A percentile compares a stretch with the other conserved stretches of the same genome.
Conservation (phyloP, 805 yeast species). For the Ogataea pini region DNA sequence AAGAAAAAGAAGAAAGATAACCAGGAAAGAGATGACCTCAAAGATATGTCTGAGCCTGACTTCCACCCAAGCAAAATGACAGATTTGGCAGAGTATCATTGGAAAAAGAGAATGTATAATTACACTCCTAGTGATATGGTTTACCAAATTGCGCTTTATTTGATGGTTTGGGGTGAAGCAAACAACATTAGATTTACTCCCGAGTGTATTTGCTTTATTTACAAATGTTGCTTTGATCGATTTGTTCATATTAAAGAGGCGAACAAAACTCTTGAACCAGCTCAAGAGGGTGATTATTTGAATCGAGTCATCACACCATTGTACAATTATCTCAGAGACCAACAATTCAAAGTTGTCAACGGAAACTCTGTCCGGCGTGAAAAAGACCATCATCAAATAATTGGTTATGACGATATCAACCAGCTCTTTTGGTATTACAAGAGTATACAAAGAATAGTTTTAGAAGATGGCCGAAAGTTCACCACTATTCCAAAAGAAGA, state of each 20-base stretch:
- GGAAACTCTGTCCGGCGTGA: constrained; percentile 64
- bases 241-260: constrained; percentile 39
- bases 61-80: constrained; percentile 35
- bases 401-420: constrained; percentile 59
- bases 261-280: neutral
- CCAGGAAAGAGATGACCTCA: constrained; percentile 28
- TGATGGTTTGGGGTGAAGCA: constrained; percentile 77
- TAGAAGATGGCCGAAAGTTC: constrained; percentile 37
- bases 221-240: constrained; percentile 56
- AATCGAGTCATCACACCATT: constrained; percentile 47
- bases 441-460: constrained; percentile 36
- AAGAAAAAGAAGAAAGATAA: constrained; percentile 67
- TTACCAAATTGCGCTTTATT: constrained; percentile 62
- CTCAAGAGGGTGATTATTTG: constrained; percentile 35
- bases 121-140: constrained; percentile 58
- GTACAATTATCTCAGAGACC: constrained; percentile 63
- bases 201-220: constrained; percentile 53
- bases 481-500: constrained; percentile 32
- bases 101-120: constrained; percentile 66
- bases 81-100: constrained; percentile 80
- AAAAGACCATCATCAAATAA: constrained; percentile 62
- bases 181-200: constrained; percentile 60
- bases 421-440: constrained; percentile 51
- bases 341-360: constrained; percentile 58
- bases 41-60: constrained; percentile 21